Conservation (phyloP, 257 asterid species). For the Paulownia fortunei region DNA sequence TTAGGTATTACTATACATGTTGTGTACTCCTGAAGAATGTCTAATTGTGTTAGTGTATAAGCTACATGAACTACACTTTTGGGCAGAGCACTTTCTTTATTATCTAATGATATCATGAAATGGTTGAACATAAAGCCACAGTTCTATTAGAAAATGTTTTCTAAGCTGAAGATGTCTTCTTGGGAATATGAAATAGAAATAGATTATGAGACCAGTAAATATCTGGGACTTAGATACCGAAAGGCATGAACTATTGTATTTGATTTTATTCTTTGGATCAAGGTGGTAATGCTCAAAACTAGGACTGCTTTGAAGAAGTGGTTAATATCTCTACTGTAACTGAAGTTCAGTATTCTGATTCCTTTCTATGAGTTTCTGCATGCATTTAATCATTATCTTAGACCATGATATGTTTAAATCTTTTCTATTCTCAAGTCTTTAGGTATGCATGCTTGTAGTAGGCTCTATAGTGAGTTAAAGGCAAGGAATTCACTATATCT, state of each 20-base stretch:
- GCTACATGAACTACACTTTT: background rate
- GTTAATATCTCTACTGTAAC: background rate
- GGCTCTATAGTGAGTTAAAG: background rate
- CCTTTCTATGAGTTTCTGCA: background rate
- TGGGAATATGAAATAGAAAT: background rate
- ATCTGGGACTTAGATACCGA: background rate
- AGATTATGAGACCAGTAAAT: background rate
- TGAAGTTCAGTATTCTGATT: background rate
- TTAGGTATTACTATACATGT: background rate
- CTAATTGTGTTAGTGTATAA: background rate
- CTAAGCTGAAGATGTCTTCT: background rate
- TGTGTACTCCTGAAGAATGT: background rate
- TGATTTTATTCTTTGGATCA: background rate
- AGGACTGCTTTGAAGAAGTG: conserved; percentile 14
- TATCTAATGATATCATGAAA: background rate
- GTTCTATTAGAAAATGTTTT: background rate
- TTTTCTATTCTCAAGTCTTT: background rate
- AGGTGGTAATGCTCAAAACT: background rate
- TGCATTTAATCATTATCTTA: background rate
- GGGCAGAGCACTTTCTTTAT: background rate
- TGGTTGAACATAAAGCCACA: background rate
- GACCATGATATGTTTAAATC: background rate
- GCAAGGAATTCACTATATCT: background rate
- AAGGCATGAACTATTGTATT: background rate
- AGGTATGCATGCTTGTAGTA: background rate